Evolutionary conservation across 176 grass and related monocot genomes (phyloP), one percentile per base, ranked within the genome.

Genomic region (Bolboschoenus planiculmis): DNA sequence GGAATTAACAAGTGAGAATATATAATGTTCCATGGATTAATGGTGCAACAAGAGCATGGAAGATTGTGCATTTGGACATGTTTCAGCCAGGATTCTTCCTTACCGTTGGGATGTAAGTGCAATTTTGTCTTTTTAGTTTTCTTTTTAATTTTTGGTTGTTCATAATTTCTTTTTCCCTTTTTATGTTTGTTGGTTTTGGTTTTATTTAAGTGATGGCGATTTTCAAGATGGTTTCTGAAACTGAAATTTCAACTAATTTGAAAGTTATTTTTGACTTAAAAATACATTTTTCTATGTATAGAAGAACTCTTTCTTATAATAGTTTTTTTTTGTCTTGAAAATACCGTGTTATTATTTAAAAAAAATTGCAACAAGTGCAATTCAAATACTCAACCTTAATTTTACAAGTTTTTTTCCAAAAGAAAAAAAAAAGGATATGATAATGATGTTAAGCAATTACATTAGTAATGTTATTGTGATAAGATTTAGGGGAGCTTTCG

Each of bases 201-300:
- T 15, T 66, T 31, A 88, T 85, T 88, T 7, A 89, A 88, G 86
- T 87, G 78, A 80, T 84, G 54, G 39, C 58, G 71, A 73, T 87
- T 83, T 80, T 48, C 59, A n/a, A n/a, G 50, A 61, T 48, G 55
- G 80, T 85, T 85, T 9, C 42, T 26, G 42, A 77, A 53, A 31
- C 46, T 67, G 77, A 87, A 33, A 34, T 83, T 80, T 80, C 91
- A 93, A 87, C 91, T 85, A 89, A 91, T 74, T 86, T 10, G 63
- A 50, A 42, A 20, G 5, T 7, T 34, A 23, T 61, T 50, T 30
- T 39, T 60, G 21, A 46, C 68, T 27, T 29, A 18, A 65, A 33
- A 33, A 6, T 18, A 16, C 61, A 34, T 65, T 65, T 26, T 57
- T 57, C 14, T 65, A 16, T 35, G 4, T 68, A 14, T 39, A 37